Conservation (phyloP, 257 asterid genomes). For the Solanum ossicruentum region DNA sequence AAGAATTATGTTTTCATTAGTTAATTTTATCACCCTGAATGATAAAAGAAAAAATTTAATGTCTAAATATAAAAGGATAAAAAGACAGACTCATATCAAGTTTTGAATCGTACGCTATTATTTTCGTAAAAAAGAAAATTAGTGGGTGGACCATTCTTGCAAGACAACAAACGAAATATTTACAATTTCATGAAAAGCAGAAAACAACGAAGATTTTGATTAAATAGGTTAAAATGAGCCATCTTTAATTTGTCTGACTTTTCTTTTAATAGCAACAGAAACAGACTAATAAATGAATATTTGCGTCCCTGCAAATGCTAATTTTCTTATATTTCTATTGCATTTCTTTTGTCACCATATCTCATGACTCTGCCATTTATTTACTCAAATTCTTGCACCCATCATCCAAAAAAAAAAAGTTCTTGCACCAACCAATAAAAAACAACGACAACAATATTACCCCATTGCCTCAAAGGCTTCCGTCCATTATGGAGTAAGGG, state of each 20-base stretch:
- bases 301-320: not conserved
- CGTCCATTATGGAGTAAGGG: too few relatives aligned
- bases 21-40: not conserved
- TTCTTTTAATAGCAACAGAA: not conserved
- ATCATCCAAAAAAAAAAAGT: too few relatives aligned
- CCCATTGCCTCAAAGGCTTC: too few relatives aligned
- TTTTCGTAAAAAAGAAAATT: not conserved
- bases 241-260: not conserved
- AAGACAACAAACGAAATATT: not conserved
- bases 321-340: not conserved
- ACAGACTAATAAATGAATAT: not conserved
- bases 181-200: not conserved
- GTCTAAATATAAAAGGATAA: not conserved
- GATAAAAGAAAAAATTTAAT: not conserved
- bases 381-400: not conserved
- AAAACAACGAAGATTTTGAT: conserved; percentile 1
- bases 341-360: not conserved
- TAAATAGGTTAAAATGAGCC: not conserved
- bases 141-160: not conserved
- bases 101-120: not conserved
- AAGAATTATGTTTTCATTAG: not conserved
- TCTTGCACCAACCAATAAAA: not conserved
- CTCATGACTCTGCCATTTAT: not conserved
- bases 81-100: not conserved
- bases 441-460: too few relatives aligned